phyloP scores from a whole-genome alignment of 305 asterid genomes.

The Solanum hybrid region DNA sequence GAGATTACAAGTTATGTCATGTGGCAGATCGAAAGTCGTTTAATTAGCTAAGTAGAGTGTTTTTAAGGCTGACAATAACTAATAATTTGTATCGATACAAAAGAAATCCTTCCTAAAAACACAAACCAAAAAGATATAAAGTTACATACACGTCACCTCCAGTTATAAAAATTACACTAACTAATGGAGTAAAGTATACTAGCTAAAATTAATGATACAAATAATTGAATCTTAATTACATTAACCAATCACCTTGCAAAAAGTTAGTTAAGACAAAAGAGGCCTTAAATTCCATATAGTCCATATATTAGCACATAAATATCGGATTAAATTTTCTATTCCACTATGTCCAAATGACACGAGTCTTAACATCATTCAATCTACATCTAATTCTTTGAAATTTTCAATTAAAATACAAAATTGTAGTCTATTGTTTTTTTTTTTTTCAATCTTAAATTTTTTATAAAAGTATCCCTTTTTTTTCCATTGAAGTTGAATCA shows the following conservation, averaged over 20 bases:
- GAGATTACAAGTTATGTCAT: not conserved
- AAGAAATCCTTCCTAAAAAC: too few species aligned
- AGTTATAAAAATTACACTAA: too few species aligned
- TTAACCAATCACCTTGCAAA: not conserved
- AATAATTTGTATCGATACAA: not conserved
- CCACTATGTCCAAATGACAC: not conserved
- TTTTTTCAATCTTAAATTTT: not conserved
- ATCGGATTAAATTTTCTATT: not conserved
- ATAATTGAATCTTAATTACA: not conserved
- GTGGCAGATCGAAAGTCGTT: not conserved
- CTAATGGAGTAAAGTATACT: not conserved
- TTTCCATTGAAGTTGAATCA: slow-evolving; percentile 5
- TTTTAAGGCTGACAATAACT: too few species aligned
- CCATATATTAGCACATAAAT: not conserved
- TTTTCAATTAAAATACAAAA: not conserved
- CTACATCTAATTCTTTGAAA: not conserved
- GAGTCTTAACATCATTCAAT: not conserved
- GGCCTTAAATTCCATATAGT: not conserved
- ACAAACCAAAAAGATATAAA: too few species aligned
- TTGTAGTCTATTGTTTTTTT: not conserved
- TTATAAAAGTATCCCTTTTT: not conserved
- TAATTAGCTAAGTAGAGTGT: too few species aligned
- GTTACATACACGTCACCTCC: too few species aligned
- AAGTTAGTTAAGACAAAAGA: slow-evolving; percentile 1
- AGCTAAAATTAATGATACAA: not conserved